Evolutionary conservation across 208 protist species (phyloP), one percentile per base, ranked within the genome.

Genomic region (Angomonas desouzai): DNA sequence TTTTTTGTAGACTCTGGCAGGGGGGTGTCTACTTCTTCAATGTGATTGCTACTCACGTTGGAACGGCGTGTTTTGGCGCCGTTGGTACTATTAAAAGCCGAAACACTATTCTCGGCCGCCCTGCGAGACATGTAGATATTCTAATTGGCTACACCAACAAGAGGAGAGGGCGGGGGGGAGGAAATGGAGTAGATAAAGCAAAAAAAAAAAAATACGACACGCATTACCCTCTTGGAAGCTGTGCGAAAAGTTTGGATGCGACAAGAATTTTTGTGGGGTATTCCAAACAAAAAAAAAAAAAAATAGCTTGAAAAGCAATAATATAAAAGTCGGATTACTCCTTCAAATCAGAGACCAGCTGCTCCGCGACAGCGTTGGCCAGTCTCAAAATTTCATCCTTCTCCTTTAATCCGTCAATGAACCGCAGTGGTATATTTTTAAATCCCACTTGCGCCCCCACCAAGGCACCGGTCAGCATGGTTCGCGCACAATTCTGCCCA

Each of bases 371-470:
- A 23, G 40, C 38, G 48, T 70, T 64, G 47, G 73, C 62, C 4
- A 78, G 57, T 47, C 66, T 78, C 40, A 74, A 38, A 32, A 78
- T 33, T 3, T 59, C 64, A 25, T 68, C 61, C 59, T 64, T 70
- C 32, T 78, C 73, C 30, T 63, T 71, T 33, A 78, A 55, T 0
- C 67, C 73, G 34, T 78, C 68, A 4, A 78, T 38, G 28, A 78
- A 67, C 16, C 73, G 73, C 25, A 25, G 13, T 6, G 67, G 73
- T 40, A 78, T 74, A 20, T 62, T 61, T 23, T 67, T 66, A 25
- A 78, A 47, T 3, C 73, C 73, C 13, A 74, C 67, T 59, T 78
- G 73, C 3, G 73, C 73, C n/a, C 73, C 73, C 16, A 68, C 48
- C 27, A 78, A 58, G 0, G 73, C 67, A 40, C 67, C 73, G 1